Evolutionary conservation across 2,329 filamentous ascomycete genomes (phyloP).

Genomic region (Scedosporium dehoogii): DNA sequence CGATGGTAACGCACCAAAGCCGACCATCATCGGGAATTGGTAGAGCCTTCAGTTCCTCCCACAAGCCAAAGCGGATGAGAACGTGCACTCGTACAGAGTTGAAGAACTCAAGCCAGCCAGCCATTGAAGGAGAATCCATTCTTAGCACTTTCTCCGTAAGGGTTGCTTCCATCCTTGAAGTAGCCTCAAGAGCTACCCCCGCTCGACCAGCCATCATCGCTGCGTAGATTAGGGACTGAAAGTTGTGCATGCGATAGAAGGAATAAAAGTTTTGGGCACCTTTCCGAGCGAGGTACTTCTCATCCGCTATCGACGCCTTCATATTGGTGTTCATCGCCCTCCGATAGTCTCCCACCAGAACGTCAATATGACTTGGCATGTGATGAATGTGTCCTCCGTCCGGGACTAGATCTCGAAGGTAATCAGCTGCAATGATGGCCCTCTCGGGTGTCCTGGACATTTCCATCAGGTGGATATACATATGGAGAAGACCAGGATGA

Average conservation of each 20-base stretch:
- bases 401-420: constrained; percentile 53
- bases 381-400: constrained; percentile 63
- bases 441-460: constrained; percentile 60
- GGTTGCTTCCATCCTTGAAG: constrained; percentile 46
- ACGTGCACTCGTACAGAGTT: constrained; percentile 58
- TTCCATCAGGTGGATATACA: constrained; percentile 72
- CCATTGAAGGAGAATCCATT: constrained; percentile 60
- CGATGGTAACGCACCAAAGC: constrained; percentile 61
- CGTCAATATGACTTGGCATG: constrained; percentile 71
- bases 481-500: constrained; percentile 63
- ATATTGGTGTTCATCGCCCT: constrained; percentile 57
- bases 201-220: constrained; percentile 68
- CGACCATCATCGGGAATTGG: constrained; percentile 43
- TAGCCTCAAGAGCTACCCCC: constrained; percentile 50
- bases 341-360: constrained; percentile 62
- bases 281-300: constrained; percentile 49
- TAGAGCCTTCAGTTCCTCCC: constrained; percentile 54
- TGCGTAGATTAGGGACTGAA: constrained; percentile 66
- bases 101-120: constrained; percentile 68
- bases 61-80: constrained; percentile 62
- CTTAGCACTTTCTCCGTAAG: constrained; percentile 55
- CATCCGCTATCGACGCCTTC: constrained; percentile 56
- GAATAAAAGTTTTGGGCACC: constrained; percentile 65
- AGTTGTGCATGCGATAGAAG: constrained; percentile 64
- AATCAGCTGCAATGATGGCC: constrained; percentile 52